Evolutionary conservation across 1,284 basidiomycete genomes (phyloP).

Genomic region (Ceratobasidium sp.): DNA sequence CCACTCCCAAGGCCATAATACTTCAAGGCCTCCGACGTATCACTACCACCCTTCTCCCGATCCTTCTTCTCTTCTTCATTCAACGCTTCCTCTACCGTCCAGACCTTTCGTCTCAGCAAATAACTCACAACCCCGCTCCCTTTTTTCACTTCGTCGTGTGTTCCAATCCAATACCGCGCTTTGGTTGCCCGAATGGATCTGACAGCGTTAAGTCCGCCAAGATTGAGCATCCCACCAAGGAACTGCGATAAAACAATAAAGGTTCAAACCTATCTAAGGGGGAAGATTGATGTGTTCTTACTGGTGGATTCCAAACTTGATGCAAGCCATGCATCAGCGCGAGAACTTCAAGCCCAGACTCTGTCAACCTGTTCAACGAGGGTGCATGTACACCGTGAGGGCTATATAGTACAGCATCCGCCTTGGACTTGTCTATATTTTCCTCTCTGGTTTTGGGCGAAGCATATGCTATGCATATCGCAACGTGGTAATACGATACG

Average conservation of each 20-base stretch:
- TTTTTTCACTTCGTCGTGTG: constrained; percentile 49
- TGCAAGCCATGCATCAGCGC: constrained; percentile 48
- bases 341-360: constrained; percentile 41
- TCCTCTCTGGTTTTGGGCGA: not conserved
- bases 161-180: constrained; percentile 48
- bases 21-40: not conserved
- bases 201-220: constrained; percentile 47
- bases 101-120: constrained; percentile 46
- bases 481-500: constrained; percentile 49
- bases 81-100: constrained; percentile 45
- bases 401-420: constrained; percentile 46
- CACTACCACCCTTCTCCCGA: too few species aligned
- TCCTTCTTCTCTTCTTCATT: too few species aligned
- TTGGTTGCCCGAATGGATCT: constrained; percentile 41
- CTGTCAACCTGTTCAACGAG: constrained; percentile 43
- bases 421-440: constrained; percentile 2
- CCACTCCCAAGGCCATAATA: constrained; percentile 18
- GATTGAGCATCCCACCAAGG: constrained; percentile 47
- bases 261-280: not conserved
- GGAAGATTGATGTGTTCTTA: not conserved
- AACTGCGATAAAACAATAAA: not conserved
- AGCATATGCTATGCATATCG: constrained; percentile 36
- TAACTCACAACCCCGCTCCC: constrained; percentile 47
- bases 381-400: constrained; percentile 47
- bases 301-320: constrained; percentile 48